A percentile compares a stretch with the other conserved stretches of the same genome.
Evolutionary conservation across 192 early-diverging fungal species (phyloP).

Genomic region (Coemansia sp.): DNA sequence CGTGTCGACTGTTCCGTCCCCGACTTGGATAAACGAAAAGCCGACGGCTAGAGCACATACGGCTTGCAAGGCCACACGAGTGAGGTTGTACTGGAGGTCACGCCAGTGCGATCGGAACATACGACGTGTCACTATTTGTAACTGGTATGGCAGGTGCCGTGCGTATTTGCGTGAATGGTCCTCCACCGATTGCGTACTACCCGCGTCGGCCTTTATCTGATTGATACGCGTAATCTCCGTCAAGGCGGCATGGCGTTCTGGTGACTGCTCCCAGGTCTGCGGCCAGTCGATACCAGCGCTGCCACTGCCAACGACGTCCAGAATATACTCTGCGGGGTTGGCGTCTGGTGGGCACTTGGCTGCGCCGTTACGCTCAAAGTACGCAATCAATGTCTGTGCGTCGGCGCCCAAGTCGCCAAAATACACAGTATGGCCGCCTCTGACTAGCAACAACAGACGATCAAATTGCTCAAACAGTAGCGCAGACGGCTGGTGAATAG

Average conservation of each 20-base stretch:
- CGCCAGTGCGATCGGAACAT: slow-evolving; percentile 76
- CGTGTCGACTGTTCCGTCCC: slow-evolving; percentile 59
- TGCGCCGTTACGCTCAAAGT: slow-evolving; percentile 82
- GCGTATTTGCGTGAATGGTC: slow-evolving; percentile 53
- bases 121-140: slow-evolving; percentile 63
- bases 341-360: slow-evolving; percentile 63
- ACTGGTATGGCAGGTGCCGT: slow-evolving; percentile 50
- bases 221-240: slow-evolving; percentile 62
- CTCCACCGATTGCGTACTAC: not conserved
- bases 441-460: slow-evolving; percentile 72
- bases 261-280: slow-evolving; percentile 68
- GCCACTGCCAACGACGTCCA: slow-evolving; percentile 70
- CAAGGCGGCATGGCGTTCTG: slow-evolving; percentile 47
- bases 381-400: slow-evolving; percentile 64
- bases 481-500: slow-evolving; percentile 83
- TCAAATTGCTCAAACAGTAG: slow-evolving; percentile 82
- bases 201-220: slow-evolving; percentile 17
- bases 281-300: slow-evolving; percentile 65
- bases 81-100: slow-evolving; percentile 74
- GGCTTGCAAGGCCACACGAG: slow-evolving; percentile 64
- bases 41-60: slow-evolving; percentile 66
- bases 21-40: slow-evolving; percentile 74
- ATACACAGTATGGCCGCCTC: slow-evolving; percentile 78
- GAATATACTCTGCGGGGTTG: slow-evolving; percentile 87
- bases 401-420: slow-evolving; percentile 80